Percentiles rank a stretch among this genome's conserved stretches.
phyloP scores from a whole-genome alignment of 139 green algal genomes.

The Diplosphaera chodatii region DNA sequence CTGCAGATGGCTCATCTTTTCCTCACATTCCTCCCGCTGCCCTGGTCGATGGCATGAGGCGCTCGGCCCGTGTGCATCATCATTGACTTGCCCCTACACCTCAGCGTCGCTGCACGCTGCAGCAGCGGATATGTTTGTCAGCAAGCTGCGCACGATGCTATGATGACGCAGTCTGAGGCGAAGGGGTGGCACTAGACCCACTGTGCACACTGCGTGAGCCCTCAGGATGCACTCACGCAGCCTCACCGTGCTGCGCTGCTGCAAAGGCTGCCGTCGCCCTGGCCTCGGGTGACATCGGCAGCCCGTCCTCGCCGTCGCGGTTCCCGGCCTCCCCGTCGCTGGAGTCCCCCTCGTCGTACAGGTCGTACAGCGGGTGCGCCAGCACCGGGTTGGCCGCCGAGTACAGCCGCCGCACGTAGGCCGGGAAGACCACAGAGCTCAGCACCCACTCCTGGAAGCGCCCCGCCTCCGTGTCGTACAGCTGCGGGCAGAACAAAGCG shows the following conservation, averaged over 20 bases:
- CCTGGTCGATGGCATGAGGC: background rate
- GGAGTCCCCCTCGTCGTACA: background rate
- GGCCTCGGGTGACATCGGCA: background rate
- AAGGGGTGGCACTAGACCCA: too few relatives aligned
- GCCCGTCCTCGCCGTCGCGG: too few relatives aligned
- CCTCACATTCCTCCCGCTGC: too few relatives aligned
- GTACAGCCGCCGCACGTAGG: background rate
- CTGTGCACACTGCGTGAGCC: too few relatives aligned
- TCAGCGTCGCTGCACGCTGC: too few relatives aligned
- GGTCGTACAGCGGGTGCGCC: background rate
- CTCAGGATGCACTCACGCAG: background rate
- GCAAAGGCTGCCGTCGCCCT: background rate
- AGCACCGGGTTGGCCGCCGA: background rate
- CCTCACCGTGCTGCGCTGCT: background rate
- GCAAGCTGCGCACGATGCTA: too few relatives aligned
- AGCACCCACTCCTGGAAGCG: background rate
- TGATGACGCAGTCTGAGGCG: too few relatives aligned
- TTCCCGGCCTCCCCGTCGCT: background rate
- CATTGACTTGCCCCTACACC: background rate
- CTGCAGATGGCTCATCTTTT: too few relatives aligned
- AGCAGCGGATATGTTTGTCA: too few relatives aligned
- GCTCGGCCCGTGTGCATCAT: background rate
- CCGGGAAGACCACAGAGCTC: background rate
- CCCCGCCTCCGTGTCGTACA: background rate
- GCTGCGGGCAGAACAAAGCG: background rate